Evolutionary conservation across 129 eudicot genomes (phyloP).

Genomic region (Glebionis coronaria): DNA sequence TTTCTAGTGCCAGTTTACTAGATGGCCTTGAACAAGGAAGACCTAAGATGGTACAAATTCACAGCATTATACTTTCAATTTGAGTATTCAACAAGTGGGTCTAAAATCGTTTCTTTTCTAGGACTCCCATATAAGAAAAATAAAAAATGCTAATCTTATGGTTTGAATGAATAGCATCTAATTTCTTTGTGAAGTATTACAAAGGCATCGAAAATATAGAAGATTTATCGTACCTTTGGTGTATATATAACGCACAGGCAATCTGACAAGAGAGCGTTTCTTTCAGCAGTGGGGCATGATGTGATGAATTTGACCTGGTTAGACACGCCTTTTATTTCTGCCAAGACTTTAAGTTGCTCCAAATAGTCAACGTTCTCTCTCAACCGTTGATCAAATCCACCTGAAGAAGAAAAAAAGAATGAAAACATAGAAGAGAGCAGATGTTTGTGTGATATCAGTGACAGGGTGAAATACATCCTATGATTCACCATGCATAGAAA

Average conservation of each 20-base stretch:
- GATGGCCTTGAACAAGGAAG: neutral
- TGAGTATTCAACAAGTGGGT: too few species aligned
- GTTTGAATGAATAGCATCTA: neutral
- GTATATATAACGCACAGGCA: conserved; percentile 86
- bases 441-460: conserved; percentile 28
- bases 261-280: conserved; percentile 63
- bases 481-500: neutral
- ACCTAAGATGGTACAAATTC: neutral
- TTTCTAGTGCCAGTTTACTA: neutral
- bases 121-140: too few species aligned
- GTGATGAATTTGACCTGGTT: conserved; percentile 67
- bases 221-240: conserved; percentile 50
- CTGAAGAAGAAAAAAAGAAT: conserved; percentile 32
- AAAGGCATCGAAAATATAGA: neutral
- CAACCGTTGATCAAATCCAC: conserved; percentile 83
- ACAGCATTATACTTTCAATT: neutral
- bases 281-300: conserved; percentile 80
- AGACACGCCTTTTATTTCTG: conserved; percentile 73
- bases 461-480: too few species aligned
- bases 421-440: conserved; percentile 26
- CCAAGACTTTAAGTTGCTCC: conserved; percentile 71
- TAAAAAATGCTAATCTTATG: too few species aligned
- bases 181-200: neutral
- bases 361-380: conserved; percentile 93
- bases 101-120: too few species aligned